Evolutionary conservation across 75 land plant genomes (phyloP).

Genomic region (Azolla pinnata): DNA sequence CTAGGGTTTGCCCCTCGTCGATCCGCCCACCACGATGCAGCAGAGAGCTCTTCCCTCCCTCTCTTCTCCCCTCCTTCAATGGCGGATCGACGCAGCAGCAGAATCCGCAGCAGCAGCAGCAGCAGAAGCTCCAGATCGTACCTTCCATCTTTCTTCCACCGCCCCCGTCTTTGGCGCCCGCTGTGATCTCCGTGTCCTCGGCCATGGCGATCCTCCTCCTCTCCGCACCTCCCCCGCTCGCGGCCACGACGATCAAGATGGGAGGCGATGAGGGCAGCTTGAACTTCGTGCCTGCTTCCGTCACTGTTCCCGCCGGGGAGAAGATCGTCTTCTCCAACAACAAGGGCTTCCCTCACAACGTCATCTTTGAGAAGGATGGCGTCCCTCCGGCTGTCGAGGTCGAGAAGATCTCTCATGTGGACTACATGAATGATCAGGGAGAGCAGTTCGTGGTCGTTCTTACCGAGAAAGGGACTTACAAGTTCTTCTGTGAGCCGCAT

Average conservation of each 20-base stretch:
- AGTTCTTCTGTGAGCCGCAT: constrained; percentile 80
- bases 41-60: too few species aligned
- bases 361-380: constrained; percentile 76
- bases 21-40: too few species aligned
- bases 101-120: too few species aligned
- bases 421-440: constrained; percentile 59
- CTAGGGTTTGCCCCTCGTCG: too few species aligned
- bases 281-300: constrained; percentile 41
- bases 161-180: too few species aligned
- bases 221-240: too few species aligned
- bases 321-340: constrained; percentile 72
- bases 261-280: constrained; percentile 56
- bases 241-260: constrained; percentile 50
- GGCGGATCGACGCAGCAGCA: too few species aligned
- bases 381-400: constrained; percentile 66
- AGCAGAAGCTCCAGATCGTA: too few species aligned
- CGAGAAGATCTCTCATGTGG: constrained; percentile 51
- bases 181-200: too few species aligned
- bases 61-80: too few species aligned
- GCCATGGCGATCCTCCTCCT: too few species aligned
- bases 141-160: too few species aligned
- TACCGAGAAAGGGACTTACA: constrained; percentile 56
- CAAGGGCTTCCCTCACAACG: constrained; percentile 90
- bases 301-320: constrained; percentile 53
- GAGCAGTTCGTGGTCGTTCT: constrained; percentile 51